A percentile compares a stretch with the other conserved stretches of the same genome.
Evolutionary conservation across 805 yeast species (phyloP).

Genomic region (Pichia gijzeniarum): DNA sequence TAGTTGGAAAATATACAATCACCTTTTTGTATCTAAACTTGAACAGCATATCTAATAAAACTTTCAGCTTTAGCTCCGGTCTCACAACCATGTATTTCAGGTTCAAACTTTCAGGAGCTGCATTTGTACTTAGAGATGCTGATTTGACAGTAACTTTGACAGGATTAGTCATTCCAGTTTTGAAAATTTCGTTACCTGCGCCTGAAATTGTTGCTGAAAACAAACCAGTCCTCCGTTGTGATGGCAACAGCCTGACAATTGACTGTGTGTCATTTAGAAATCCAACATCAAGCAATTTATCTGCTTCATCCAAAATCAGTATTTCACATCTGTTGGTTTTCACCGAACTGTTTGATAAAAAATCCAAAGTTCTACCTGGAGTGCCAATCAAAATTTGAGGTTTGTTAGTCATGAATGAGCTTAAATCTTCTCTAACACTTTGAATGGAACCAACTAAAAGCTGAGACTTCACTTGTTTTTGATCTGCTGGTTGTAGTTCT

Average conservation of each 20-base stretch:
- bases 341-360: slow-evolving; percentile 53
- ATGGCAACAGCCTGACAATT: slow-evolving; percentile 68
- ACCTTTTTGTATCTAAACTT: slow-evolving; percentile 63
- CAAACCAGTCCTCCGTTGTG: slow-evolving; percentile 88
- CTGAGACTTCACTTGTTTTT: slow-evolving; percentile 43
- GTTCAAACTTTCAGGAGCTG: slow-evolving; percentile 57
- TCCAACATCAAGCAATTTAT: slow-evolving; percentile 72
- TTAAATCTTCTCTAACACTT: slow-evolving; percentile 65
- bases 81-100: slow-evolving; percentile 54
- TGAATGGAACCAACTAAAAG: slow-evolving; percentile 58
- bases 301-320: slow-evolving; percentile 88
- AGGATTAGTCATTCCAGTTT: slow-evolving; percentile 90
- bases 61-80: slow-evolving; percentile 56
- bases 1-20: slow-evolving; percentile 90
- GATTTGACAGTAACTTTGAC: slow-evolving; percentile 77
- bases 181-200: slow-evolving; percentile 72
- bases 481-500: slow-evolving; percentile 47
- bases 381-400: slow-evolving; percentile 86
- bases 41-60: slow-evolving; percentile 46
- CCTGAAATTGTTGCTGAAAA: slow-evolving; percentile 90
- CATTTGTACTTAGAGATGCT: slow-evolving; percentile 20
- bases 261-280: slow-evolving; percentile 62
- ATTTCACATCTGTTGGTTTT: slow-evolving; percentile 61
- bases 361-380: slow-evolving; percentile 83
- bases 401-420: slow-evolving; percentile 40